Percentiles rank a stretch among this genome's conserved stretches.
phyloP scores from a whole-genome alignment of 805 yeast genomes.

The Sugiyamaella lignohabitans region DNA sequence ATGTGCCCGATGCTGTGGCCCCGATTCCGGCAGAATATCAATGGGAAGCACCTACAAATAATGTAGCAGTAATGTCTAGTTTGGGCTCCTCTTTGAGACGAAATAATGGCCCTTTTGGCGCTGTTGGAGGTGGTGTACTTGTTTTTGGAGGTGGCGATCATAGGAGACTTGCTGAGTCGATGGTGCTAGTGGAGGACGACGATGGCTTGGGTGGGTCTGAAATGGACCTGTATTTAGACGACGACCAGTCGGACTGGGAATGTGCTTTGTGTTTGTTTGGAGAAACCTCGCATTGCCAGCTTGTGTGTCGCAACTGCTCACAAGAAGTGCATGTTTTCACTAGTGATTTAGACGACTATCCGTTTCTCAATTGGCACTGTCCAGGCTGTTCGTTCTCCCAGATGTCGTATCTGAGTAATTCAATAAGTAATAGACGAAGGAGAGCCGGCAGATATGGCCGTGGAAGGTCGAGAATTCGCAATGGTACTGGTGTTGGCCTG shows the following conservation, averaged over 20 bases:
- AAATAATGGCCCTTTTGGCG: too few species aligned
- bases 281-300: conserved; percentile 25
- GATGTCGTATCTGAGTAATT: neutral
- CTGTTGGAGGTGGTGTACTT: neutral
- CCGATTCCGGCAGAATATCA: conserved; percentile 8
- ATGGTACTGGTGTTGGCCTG: neutral
- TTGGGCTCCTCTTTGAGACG: neutral
- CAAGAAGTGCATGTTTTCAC: conserved; percentile 30
- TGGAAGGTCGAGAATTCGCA: neutral
- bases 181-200: neutral
- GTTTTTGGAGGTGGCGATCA: neutral
- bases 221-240: neutral
- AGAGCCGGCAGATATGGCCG: neutral
- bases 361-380: conserved; percentile 29
- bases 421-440: neutral
- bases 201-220: neutral
- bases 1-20: conserved; percentile 15
- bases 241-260: conserved; percentile 1
- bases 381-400: conserved; percentile 15
- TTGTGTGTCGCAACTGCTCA: conserved; percentile 30
- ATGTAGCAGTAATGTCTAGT: neutral
- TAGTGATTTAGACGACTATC: conserved; percentile 27
- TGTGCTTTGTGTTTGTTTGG: conserved; percentile 27
- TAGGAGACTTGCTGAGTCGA: neutral
- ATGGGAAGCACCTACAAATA: conserved; percentile 1